These are phyloP conservation scores for Apocynum venetum DNA, from an alignment of 257 asterid species.

Conservation along the genomic window DNA sequence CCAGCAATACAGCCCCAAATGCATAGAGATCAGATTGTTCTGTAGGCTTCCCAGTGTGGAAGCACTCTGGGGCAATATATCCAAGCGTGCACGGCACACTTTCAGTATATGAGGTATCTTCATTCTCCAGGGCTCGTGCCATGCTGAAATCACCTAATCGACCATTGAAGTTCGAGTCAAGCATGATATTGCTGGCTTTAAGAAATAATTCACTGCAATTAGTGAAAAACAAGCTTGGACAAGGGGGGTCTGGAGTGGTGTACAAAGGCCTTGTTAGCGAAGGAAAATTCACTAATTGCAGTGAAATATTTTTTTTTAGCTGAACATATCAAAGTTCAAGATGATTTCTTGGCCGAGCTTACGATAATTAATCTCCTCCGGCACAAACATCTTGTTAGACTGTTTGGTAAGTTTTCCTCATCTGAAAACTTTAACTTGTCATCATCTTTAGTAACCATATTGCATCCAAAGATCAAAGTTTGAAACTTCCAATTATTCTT, in stretches of 20 bases:
- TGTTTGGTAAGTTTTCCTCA: slow-evolving; percentile 50
- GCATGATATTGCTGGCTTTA: slow-evolving; percentile 93
- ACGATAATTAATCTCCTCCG: slow-evolving; percentile 86
- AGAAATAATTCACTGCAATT: slow-evolving; percentile 13
- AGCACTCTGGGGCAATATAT: slow-evolving; percentile 92
- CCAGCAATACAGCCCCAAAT: slow-evolving; percentile 76
- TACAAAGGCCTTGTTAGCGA: background rate
- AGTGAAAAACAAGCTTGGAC: slow-evolving; percentile 62
- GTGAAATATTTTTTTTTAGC: slow-evolving; percentile 30
- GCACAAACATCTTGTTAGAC: slow-evolving; percentile 78
- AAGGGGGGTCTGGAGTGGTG: slow-evolving; percentile 48
- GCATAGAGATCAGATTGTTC: slow-evolving; percentile 85
- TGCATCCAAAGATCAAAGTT: background rate
- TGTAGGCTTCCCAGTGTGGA: slow-evolving; percentile 88
- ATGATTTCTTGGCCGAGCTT: slow-evolving; percentile 90
- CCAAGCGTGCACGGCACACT: slow-evolving; percentile 86
- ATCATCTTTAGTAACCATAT: background rate
- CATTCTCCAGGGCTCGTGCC: slow-evolving; percentile 86
- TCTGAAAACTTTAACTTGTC: background rate
- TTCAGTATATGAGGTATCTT: slow-evolving; percentile 71
- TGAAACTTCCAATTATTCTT: slow-evolving; percentile 10
- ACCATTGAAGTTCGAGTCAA: slow-evolving; percentile 70
- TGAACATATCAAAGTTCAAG: slow-evolving; percentile 72
- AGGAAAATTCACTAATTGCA: slow-evolving; percentile 7
- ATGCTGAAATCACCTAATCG: slow-evolving; percentile 94